phyloP scores from a whole-genome alignment of 2,329 filamentous ascomycete genomes.

The Claviceps arundinis region DNA sequence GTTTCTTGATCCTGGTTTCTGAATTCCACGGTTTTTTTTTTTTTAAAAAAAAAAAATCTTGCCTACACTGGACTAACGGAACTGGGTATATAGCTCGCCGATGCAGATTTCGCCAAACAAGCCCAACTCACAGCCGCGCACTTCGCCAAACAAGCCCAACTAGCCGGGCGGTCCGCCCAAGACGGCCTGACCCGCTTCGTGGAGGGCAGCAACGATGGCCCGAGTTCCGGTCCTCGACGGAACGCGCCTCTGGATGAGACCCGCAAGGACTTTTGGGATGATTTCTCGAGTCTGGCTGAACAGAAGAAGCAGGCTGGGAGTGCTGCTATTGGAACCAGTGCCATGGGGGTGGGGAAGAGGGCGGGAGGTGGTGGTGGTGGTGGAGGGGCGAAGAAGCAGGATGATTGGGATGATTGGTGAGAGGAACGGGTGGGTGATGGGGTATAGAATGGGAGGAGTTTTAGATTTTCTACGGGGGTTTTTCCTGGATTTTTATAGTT shows the following conservation, averaged over 20 bases:
- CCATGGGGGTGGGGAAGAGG: slow-evolving; percentile 41
- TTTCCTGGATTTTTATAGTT: no score
- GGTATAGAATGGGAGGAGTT: no score
- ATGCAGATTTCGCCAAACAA: slow-evolving; percentile 63
- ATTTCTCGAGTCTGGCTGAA: slow-evolving; percentile 62
- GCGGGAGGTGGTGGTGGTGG: slow-evolving; percentile 16
- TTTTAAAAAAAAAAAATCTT: no score
- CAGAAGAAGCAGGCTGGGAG: slow-evolving; percentile 28
- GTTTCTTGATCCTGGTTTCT: background rate
- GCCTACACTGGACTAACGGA: background rate
- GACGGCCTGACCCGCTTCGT: slow-evolving; percentile 79
- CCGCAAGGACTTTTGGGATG: slow-evolving; percentile 85
- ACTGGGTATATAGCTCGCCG: slow-evolving; percentile 46
- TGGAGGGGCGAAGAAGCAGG: slow-evolving; percentile 26
- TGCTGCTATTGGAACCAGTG: slow-evolving; percentile 44
- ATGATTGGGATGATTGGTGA: slow-evolving; percentile 55
- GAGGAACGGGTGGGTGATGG: no score
- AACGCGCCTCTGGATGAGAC: slow-evolving; percentile 39
- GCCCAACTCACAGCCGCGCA: slow-evolving; percentile 49
- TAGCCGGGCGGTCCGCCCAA: slow-evolving; percentile 61
- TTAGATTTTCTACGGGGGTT: no score
- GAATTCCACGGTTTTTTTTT: no score
- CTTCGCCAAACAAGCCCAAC: slow-evolving; percentile 51
- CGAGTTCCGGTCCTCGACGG: slow-evolving; percentile 12
- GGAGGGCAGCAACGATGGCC: slow-evolving; percentile 46